These are phyloP conservation scores for Trametes punicea DNA, from an alignment of 768 basidiomycete genomes.

Conservation along the genomic window DNA sequence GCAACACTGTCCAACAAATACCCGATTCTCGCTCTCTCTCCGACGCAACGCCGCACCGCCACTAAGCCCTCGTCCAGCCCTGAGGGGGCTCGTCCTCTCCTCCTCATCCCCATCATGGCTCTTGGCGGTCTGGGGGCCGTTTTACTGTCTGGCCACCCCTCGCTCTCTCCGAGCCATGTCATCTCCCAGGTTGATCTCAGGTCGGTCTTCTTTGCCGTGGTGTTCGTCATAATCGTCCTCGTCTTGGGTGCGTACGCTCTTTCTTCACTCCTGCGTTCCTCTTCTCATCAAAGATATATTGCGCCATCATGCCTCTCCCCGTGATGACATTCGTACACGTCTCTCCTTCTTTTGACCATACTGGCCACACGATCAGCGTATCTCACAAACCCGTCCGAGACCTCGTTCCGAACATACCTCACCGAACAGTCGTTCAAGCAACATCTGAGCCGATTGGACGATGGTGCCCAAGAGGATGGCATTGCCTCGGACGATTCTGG, in stretches of 20 bases:
- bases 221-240: conserved; percentile 65
- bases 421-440: conserved; percentile 98
- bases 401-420: conserved; percentile 89
- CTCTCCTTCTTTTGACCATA: conserved; percentile 4
- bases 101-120: conserved; percentile 64
- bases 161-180: conserved; percentile 36
- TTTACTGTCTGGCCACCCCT: conserved; percentile 53
- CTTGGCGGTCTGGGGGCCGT: conserved; percentile 60
- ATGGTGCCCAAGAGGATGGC: conserved; percentile 52
- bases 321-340: neutral
- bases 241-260: conserved; percentile 58
- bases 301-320: neutral
- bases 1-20: conserved; percentile 25
- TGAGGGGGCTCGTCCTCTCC: conserved; percentile 43
- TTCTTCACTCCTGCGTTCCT: conserved; percentile 10
- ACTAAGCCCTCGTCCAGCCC: conserved; percentile 23
- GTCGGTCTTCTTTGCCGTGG: conserved; percentile 66
- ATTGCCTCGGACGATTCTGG: conserved; percentile 29
- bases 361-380: conserved; percentile 63
- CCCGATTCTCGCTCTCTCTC: conserved; percentile 16
- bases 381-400: conserved; percentile 91
- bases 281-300: conserved; percentile 4
- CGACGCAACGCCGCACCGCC: conserved; percentile 26
- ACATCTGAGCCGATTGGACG: conserved; percentile 84
- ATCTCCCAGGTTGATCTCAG: conserved; percentile 61